phyloP scores from a whole-genome alignment of 2,329 filamentous ascomycete genomes.

The Colletotrichum caudatum region DNA sequence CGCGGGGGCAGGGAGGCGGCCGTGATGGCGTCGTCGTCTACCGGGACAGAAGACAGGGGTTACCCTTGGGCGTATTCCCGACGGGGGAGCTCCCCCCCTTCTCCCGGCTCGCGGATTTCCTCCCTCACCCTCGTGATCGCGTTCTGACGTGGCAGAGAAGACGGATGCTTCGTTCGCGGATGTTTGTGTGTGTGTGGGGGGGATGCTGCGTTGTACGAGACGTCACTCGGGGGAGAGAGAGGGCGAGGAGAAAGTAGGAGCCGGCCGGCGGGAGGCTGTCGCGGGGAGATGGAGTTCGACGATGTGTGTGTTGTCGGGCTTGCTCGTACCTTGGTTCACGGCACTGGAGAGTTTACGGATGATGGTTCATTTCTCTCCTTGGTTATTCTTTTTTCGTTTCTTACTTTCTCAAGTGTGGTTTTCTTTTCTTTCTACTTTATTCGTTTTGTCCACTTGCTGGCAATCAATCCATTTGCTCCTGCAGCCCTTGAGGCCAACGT shows the following conservation, averaged over 20 bases:
- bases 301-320: not conserved
- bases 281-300: not conserved
- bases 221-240: not conserved
- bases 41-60: not conserved
- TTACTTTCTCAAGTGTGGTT: too few species aligned
- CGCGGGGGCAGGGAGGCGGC: not conserved
- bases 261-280: not conserved
- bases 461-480: not conserved
- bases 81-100: not conserved
- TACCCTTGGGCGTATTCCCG: not conserved
- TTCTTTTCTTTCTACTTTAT: not conserved
- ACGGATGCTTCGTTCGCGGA: not conserved
- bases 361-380: not conserved
- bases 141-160: slow-evolving; percentile 23
- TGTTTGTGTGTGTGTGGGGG: too few species aligned
- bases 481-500: not conserved
- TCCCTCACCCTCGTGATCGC: not conserved
- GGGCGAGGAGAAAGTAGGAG: too few species aligned
- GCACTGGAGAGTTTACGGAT: not conserved
- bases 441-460: not conserved
- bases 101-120: not conserved
- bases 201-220: not conserved
- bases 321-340: not conserved
- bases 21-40: not conserved
- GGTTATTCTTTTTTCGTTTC: not conserved